Evolutionary conservation across 2,329 filamentous ascomycete species (phyloP), one percentile per base, ranked within the genome.

Genomic region (Boeremia lycopersici): DNA sequence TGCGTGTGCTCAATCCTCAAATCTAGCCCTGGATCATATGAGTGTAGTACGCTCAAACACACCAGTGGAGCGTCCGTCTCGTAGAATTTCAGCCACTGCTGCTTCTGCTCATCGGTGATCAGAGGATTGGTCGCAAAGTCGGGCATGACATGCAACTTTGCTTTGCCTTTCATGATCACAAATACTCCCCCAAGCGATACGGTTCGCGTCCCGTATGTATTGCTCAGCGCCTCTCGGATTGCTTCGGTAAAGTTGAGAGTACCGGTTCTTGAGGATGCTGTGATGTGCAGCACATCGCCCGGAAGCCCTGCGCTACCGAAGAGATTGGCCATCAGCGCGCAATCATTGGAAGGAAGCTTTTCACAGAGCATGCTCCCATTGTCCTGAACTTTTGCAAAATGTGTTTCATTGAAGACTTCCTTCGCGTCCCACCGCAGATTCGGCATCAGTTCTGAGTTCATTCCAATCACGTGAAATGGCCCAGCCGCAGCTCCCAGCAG

Each of bases 1-100:
- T 82, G 79, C 4, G 79, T 80, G 59, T 82, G 79, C 58, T 82
- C 80, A 63, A 80, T 77, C 26, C 79, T 65, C 44, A 81, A 54
- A 0, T 67, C 74, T 56, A 79, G 57, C 7, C 62, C 73, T 0
- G 75, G 74, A 52, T 81, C 76, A 8, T 74, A 71, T 12, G 77
- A 62, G 46, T 62, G 60, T 44, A 62, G 23, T 6, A 62, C 60
- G 30, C 49, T 53, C 33, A 62, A 35, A 42, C 60, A 60, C n/a
- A 62, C 52, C 23, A 62, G 25, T 0, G 57, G 60, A 12, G 48
- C 55, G n/a, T 55, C 47, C 43, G 59, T 57, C 6, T 61, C 55
- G 25, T 62, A 59, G n/a, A 56, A 62, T 11, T 36, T 56, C 40
- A 62, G 39, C 60, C 60, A 62, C 10, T 57, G 36, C 49, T 43